Evolutionary conservation across 129 eudicot species (phyloP), one percentile per base, ranked within the genome.

Genomic region (Tagetes erecta): DNA sequence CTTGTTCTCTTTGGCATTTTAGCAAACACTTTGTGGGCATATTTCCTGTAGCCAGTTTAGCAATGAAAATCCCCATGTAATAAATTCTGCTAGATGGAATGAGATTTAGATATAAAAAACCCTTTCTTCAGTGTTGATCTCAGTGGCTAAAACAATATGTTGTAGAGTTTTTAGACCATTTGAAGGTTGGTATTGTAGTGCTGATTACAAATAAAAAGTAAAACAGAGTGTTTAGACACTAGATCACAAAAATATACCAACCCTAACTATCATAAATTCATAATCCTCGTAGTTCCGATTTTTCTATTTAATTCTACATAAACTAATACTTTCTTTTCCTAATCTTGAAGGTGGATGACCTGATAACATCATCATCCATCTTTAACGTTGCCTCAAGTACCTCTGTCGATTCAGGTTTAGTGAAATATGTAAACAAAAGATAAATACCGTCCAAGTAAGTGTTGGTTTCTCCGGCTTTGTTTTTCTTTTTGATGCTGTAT

Each of bases 341-440:
- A 11, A 87, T 77, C 81, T 84, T 92, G 79, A 89, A 80, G 71
- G 76, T 87, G 74, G 87, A 80, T 31, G 88, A 85, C 42, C 92
- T 80, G 45, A 87, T 87, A 36, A 87, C 84, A 53, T 84, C 83
- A 53, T 87, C 96, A 77, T 89, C 97, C 31, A 63, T 38, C 44
- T 49, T 52, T 42, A 89, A 47, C 1, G 95, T 83, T 37, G 51
- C 77, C 77, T 85, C 84, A 0, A 82, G 83, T 64, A 47, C 82
- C 35, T 69, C 34, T 39, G 86, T n/a, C 11, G 95, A 84, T 50
- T 88, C 87, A 8, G 97, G 88, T 78, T 88, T 91, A 58, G 98
- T 92, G 76, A 89, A 92, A 74, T 87, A 92, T 13, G 90, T 87
- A 80, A 86, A 89, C 38, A 89, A 74, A 63, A 92, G 92, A 77